Conservation (phyloP, 495 filamentous ascomycete species). For the Talaromyces borbonicus region DNA sequence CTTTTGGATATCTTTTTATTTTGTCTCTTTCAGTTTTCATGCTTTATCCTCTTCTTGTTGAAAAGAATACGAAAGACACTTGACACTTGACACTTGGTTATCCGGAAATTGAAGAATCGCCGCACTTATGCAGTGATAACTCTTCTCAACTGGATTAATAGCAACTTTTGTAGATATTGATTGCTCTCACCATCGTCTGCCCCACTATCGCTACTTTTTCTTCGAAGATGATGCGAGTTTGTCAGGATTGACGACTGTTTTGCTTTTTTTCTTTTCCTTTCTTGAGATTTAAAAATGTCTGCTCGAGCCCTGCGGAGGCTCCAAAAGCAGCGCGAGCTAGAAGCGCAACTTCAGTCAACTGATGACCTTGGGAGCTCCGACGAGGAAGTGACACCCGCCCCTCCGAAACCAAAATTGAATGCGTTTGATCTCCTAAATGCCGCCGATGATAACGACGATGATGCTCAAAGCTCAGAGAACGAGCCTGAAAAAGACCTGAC, state of each 20-base stretch:
- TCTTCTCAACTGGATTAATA: too few species aligned
- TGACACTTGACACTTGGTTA: too few species aligned
- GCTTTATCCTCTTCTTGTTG: too few species aligned
- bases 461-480: slow-evolving; percentile 27
- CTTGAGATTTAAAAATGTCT: slow-evolving; percentile 48
- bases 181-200: neutral
- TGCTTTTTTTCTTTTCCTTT: too few species aligned
- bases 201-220: neutral
- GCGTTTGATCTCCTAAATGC: slow-evolving; percentile 43
- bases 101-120: too few species aligned
- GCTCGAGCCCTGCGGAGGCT: slow-evolving; percentile 70
- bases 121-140: too few species aligned
- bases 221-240: neutral
- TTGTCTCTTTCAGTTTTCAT: too few species aligned
- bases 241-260: neutral
- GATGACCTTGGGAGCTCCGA: slow-evolving; percentile 42
- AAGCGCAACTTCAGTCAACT: slow-evolving; percentile 43
- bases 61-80: too few species aligned
- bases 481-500: slow-evolving; percentile 15
- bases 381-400: slow-evolving; percentile 26
- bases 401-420: slow-evolving; percentile 35
- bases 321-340: slow-evolving; percentile 54
- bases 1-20: neutral
- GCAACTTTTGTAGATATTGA: neutral
- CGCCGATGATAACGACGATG: slow-evolving; percentile 37